Conservation (phyloP, 2,329 filamentous ascomycete species). For the Juglanconis juglandina region DNA sequence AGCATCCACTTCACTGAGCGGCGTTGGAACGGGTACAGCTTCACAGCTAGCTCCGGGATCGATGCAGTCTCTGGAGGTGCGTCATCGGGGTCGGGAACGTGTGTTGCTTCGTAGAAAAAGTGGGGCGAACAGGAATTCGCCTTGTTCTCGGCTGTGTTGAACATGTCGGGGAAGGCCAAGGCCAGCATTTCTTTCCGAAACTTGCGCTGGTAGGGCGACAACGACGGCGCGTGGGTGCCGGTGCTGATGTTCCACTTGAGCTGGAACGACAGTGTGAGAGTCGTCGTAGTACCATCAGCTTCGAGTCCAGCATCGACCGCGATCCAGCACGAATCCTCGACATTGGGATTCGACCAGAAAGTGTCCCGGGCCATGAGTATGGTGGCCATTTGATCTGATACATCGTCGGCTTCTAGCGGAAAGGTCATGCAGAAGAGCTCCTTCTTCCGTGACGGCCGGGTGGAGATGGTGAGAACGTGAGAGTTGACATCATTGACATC, state of each 20-base stretch:
- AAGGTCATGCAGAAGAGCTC: constrained; percentile 7
- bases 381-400: background rate
- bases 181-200: constrained; percentile 21
- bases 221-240: background rate
- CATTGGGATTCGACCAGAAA: constrained; percentile 13
- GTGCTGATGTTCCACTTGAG: constrained; percentile 29
- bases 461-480: constrained; percentile 10
- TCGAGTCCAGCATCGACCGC: constrained; percentile 7
- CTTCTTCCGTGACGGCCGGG: background rate
- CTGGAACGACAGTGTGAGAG: constrained; percentile 19
- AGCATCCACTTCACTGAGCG: constrained; percentile 69
- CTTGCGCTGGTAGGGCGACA: background rate
- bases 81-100: constrained; percentile 52
- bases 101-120: constrained; percentile 67
- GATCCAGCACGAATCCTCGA: constrained; percentile 17
- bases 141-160: background rate
- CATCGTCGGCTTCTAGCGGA: constrained; percentile 1
- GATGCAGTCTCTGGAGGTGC: constrained; percentile 34
- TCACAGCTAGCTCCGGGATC: constrained; percentile 44
- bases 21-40: constrained; percentile 69
- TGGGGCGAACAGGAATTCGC: constrained; percentile 39
- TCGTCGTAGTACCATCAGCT: background rate
- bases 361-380: background rate
- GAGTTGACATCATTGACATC: background rate
- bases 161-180: constrained; percentile 18